Base-by-base conservation (phyloP, 257 asterid species). In the Eucommia ulmoides region DNA sequence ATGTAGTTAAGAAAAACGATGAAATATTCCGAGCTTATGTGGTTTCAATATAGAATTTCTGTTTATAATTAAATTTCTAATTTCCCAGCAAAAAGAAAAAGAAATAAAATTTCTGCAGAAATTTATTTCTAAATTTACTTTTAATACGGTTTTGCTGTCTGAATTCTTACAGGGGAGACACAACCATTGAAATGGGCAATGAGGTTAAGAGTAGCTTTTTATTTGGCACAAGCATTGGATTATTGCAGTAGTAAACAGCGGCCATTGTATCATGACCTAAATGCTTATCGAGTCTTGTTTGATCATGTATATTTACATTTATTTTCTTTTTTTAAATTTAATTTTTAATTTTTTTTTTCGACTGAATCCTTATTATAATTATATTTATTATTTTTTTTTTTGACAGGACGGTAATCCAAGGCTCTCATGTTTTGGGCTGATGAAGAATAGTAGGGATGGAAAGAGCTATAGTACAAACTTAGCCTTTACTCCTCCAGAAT, bases 401-500 rank as follows among this genome's bases (percentile, higher is more conserved):
- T 15, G 25, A 24, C 51, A 78, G 87, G 80, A 78, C 50, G 87
- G 82, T 6, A 72, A 78, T 58, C 80, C 82, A 19, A 72, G 87
- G 70, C 75, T 78, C 45, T 78, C 86, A 23, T 72, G 82, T 65
- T 78, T 74, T 44, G 87, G 87, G 53, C 58, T 78, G 50, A 75
- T 78, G 87, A 78, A 74, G 78, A 78, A 78, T 22, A 78, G 87
- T 26, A 61, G 80, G 53, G 87, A 78, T 33, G 87, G 87, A 23
- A 74, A 78, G 60, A 78, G 82, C 59, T 78, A 78, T 70, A 78
- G 82, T 54, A 78, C 87, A 33, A 78, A 78, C 73, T 62, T 74
- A 50, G 87, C 87, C 17, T 78, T 78, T 68, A 74, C 87, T 58
- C 86, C 82, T 23, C 86, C 86, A 2, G 87, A 78, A 59, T 78